phyloP scores from a whole-genome alignment of 352 stramenopile species.

The Phytophthora palmivora region DNA sequence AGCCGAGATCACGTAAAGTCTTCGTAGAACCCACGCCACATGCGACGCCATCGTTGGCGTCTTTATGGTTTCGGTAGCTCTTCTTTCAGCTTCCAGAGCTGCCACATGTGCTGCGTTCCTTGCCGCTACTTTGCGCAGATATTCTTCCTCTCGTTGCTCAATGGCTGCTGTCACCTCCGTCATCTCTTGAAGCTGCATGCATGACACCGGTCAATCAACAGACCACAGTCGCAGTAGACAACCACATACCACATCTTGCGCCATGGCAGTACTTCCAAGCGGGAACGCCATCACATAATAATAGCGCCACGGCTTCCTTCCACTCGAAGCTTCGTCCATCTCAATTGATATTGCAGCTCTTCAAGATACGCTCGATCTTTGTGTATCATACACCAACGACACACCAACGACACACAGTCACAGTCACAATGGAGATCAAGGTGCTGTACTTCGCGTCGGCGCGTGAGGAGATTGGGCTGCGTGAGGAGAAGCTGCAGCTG shows the following conservation, averaged over 20 bases:
- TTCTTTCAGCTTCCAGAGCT: slow-evolving; percentile 20
- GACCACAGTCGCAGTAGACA: slow-evolving; percentile 8
- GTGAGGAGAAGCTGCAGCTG: slow-evolving; percentile 67
- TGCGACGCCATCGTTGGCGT: slow-evolving; percentile 32
- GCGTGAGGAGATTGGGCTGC: slow-evolving; percentile 71
- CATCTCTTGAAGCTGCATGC: slow-evolving; percentile 54
- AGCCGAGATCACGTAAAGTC: slow-evolving; percentile 32
- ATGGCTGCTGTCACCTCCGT: slow-evolving; percentile 51
- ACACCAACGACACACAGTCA: neutral
- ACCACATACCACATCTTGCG: slow-evolving; percentile 53
- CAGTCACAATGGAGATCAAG: slow-evolving; percentile 52
- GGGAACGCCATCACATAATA: slow-evolving; percentile 73
- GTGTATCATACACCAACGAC: slow-evolving; percentile 15
- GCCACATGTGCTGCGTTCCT: slow-evolving; percentile 29
- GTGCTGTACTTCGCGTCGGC: slow-evolving; percentile 87
- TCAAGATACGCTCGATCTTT: slow-evolving; percentile 42
- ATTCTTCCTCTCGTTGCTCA: slow-evolving; percentile 59
- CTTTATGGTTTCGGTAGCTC: slow-evolving; percentile 5
- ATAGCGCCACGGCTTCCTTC: slow-evolving; percentile 74
- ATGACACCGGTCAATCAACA: neutral
- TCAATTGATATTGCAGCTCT: slow-evolving; percentile 21
- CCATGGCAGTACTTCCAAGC: slow-evolving; percentile 30
- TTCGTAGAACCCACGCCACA: slow-evolving; percentile 36
- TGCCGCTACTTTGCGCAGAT: slow-evolving; percentile 47
- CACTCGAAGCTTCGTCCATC: slow-evolving; percentile 5